Base-by-base conservation (phyloP, 805 yeast species). In the Suhomyces prunicola region DNA sequence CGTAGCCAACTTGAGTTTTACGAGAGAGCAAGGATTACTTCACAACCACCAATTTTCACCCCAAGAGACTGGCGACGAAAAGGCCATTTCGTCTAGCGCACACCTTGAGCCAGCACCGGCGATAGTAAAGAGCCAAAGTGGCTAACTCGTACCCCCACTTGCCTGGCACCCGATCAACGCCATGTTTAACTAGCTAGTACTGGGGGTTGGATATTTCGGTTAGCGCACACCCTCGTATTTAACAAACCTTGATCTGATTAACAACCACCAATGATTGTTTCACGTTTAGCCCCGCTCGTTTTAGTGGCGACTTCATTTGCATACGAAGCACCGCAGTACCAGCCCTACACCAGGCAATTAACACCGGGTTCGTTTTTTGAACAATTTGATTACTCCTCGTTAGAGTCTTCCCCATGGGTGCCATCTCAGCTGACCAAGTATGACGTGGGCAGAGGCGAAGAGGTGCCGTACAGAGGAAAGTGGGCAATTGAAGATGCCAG, bases 401-500 rank as follows among this genome's bases (percentile, higher is more conserved):
- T 75, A 17, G 54, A 54, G 2, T 40, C 56, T 12, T 69, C 77
- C 3, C 64, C 62, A 8, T 74, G 79, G 79, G 74, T 72, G 54
- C 74, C 80, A n/a, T 88, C 96, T 13, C 71, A 76, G 47, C 82
- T 82, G 7, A 71, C 66, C 57, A 79, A 76, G 57, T 44, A 36
- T 29, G 58, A 57, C 17, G 53, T 50, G 35, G 58, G 54, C 6
- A 36, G 48, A n/a, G 79, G 77, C 51, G 84, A 79, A 33, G 83
- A 79, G 60, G 77, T 80, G 58, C 64, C 84, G 2, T 90, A 87
- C 64, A 77, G 67, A 31, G 97, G 97, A 19, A 71, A 82, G 64
- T 90, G 97, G 97, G 71, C 73, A 6, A 74, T 91, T 42, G 90
- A 86, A 65, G 88, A 84, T 65, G 57, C 73, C 15, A 48, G 42